Base-by-base conservation (phyloP, 140 eudicot species). In the Eryngium alpinum region DNA sequence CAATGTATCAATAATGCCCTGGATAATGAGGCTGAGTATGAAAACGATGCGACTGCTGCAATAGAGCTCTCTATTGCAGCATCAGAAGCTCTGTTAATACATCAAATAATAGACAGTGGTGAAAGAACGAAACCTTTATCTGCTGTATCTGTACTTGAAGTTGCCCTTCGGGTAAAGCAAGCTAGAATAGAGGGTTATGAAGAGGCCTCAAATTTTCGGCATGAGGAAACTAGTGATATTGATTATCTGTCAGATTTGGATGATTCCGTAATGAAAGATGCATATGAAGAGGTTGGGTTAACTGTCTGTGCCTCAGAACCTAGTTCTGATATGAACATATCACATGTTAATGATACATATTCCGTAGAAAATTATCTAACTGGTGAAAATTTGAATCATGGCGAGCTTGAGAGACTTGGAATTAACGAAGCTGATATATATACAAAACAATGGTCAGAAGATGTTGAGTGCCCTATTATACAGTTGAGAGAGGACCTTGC, bases 11-110 rank as follows among this genome's bases (percentile, higher is more conserved):
- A 29, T 59, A 79, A 27, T 21, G 74, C 74, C 73, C 80, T 70
- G 82, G 72, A 83, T 78, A 77, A 86, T 29, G 71, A 29, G 65
- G 66, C 27, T 74, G 84, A 77, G 65, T 83, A 77, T 82, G 82
- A 81, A 81, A 85, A 81, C 52, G 81, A 79, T 83, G 77, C 88
- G 59, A 27, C 57, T 49, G 86, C 87, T 81, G 94, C 94, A 34
- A 77, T 92, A 49, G 98, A 94, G 84, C 92, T 94, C 78, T 89
- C 94, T 44, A 81, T 92, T 84, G 90, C 91, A 76, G 98, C 98
- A 81, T 94, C 98, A 43, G 98, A 92, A 83, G 97, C 96, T 60
- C 76, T 89, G 80, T 84, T 86, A 75, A 92, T 94, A 84, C 90
- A 92, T 76, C 88, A 94, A 73, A 49, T 90, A n/a, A 77, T 88